Percentiles rank a stretch among this genome's conserved stretches.
Conservation (phyloP, 2,329 filamentous ascomycete species). For the Myotisia sp. region DNA sequence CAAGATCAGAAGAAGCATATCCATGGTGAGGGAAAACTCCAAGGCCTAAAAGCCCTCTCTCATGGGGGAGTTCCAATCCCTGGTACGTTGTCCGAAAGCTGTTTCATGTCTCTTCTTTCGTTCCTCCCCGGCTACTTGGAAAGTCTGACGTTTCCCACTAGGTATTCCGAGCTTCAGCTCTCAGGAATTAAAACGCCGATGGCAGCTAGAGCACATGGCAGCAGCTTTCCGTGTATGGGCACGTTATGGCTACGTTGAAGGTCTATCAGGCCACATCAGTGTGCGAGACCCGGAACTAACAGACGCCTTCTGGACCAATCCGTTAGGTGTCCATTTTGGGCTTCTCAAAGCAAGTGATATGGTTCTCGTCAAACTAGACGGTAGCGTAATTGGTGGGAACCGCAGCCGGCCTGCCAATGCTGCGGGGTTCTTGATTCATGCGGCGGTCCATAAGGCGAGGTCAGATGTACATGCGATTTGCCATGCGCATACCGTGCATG, state of each 20-base stretch:
- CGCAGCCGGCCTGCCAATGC: constrained; percentile 29
- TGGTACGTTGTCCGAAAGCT: constrained; percentile 6
- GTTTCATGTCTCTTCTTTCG: too few species aligned
- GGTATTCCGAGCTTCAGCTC: constrained; percentile 19
- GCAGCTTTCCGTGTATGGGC: constrained; percentile 37
- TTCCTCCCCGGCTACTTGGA: background rate
- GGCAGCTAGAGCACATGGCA: constrained; percentile 32
- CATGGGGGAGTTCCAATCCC: constrained; percentile 13
- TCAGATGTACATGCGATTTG: constrained; percentile 34
- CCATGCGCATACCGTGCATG: constrained; percentile 35
- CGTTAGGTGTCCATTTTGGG: constrained; percentile 33
- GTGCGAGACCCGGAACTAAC: constrained; percentile 14
- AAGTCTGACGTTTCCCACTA: background rate
- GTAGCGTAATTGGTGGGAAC: constrained; percentile 13
- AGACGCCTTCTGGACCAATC: constrained; percentile 21
- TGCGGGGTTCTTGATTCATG: constrained; percentile 36
- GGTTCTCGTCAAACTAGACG: constrained; percentile 32
- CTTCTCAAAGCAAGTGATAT: constrained; percentile 31
- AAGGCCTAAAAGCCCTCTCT: constrained; percentile 15
- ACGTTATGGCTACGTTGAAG: constrained; percentile 34
- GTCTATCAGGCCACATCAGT: constrained; percentile 36
- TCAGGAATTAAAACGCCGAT: constrained; percentile 23
- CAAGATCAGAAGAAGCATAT: constrained; percentile 13
- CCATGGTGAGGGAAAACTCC: constrained; percentile 16
- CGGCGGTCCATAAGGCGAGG: constrained; percentile 40